Base-by-base conservation (phyloP, 164 flowering plant genomes). In the Vitis cinerea region DNA sequence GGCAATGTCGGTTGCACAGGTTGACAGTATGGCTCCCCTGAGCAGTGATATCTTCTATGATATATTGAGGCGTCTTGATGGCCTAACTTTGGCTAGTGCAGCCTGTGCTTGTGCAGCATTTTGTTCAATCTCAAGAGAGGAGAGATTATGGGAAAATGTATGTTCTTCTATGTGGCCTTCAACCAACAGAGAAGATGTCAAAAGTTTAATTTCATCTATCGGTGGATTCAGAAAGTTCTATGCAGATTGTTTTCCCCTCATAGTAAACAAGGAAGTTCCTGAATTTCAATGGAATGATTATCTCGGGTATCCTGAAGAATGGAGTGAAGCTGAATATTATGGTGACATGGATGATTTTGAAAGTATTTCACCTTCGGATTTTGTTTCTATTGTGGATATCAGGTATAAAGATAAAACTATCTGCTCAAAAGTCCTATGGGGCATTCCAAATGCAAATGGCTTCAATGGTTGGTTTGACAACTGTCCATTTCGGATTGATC, bases 161-260 rank as follows among this genome's bases (percentile, higher is more conserved):
- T 94, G 98, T 63, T 76, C 76, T 74, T 86, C 97, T 14, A 72
- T 90, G 80, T 94, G 98, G 98, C 96, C 96, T 74, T 94, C 97
- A 65, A 90, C 93, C n/a, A 84, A 84, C 50, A 77, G 91, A 50
- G 93, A 89, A 47, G 98, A 91, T 72, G 92, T 91, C 58, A 90
- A 82, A 70, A 79, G 67, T 74, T 80, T 94, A 71, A 87, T 94
- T 65, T 76, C 75, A 47, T 85, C 86, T 3, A 72, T 89, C 12
- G 96, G 98, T 27, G 98, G 98, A 37, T 91, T 83, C 71, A 85
- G 92, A 80, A 93, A 91, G 78, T 94, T 91, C 68, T 91, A 94
- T 74, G 91, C 90, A 3, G 94, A 89, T 74, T 94, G 97, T 72
- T 94, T 86, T 65, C 98, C 98, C 15, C 91, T 91, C 31, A 90